Evolutionary conservation across 176 grass and related monocot genomes (phyloP).

Genomic region (Triticum urartu): DNA sequence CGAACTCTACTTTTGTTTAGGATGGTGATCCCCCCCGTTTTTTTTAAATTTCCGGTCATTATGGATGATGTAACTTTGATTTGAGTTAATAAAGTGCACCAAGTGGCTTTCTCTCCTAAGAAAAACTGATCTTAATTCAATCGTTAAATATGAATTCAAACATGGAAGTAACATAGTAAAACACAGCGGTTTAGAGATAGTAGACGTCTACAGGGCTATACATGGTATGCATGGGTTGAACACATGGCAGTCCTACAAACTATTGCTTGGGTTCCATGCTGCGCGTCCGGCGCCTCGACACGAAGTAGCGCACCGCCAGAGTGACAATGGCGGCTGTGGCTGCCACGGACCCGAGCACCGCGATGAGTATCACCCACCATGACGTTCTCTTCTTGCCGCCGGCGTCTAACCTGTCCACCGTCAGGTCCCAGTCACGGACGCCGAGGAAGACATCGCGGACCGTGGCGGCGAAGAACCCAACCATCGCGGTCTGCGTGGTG

Average conservation of each 20-base stretch:
- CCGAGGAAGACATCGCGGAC: slow-evolving; percentile 6
- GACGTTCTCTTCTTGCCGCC: neutral
- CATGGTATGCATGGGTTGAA: too few relatives aligned
- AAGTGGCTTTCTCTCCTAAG: too few relatives aligned
- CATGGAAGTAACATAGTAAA: too few relatives aligned
- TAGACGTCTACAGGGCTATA: too few relatives aligned
- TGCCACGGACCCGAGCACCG: neutral
- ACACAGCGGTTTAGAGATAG: too few relatives aligned
- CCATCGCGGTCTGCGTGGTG: neutral
- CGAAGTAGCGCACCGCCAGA: neutral
- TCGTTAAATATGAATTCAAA: too few relatives aligned
- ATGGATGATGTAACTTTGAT: too few relatives aligned
- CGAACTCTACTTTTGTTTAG: too few relatives aligned
- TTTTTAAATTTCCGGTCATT: too few relatives aligned
- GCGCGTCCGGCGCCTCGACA: neutral
- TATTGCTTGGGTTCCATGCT: slow-evolving; percentile 8
- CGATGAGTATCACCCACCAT: slow-evolving; percentile 16
- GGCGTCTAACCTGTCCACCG: neutral
- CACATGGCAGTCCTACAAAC: neutral
- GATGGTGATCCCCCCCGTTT: too few relatives aligned
- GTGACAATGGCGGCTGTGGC: neutral
- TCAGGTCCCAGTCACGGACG: slow-evolving; percentile 26
- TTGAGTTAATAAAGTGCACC: too few relatives aligned
- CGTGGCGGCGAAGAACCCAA: slow-evolving; percentile 21
- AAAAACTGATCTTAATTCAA: too few relatives aligned